Base-by-base conservation (phyloP, 2,329 filamentous ascomycete species). In the Phialophora expanda region DNA sequence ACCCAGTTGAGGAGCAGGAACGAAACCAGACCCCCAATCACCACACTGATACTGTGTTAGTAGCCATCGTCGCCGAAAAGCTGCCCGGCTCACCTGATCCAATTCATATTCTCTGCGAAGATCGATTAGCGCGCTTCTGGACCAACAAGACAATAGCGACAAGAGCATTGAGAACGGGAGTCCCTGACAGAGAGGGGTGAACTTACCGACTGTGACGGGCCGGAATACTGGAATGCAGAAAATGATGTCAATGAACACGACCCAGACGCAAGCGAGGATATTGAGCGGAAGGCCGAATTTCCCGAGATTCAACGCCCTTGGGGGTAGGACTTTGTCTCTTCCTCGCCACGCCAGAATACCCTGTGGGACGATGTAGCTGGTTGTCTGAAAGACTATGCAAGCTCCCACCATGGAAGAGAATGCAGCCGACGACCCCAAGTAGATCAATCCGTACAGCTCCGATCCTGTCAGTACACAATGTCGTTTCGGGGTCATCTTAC, bases 391-490 rank as follows among this genome's bases (percentile, higher is more conserved):
- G 5, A 76, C 76, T 32, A 80, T 76, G 3, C 76, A 77, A 3
- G 82, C 75, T 1, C 80, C 80, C n/a, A 80, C 73, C 51, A 82
- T 78, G 61, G 78, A 79, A 63, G 78, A 76, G 48, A 82, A 75
- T 7, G 80, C 81, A 4, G 76, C 74, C 26, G 75, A 73, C 17
- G 81, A 83, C 32, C 81, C 83, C 61, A 85, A 79, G 70, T 84
- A 84, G 75, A 85, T 83, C 32, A 85, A 74, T 0, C 80, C 78
- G 46, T 77, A 77, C 0, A 76, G 3, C 68, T 74, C 84, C 77
- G 4, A 83, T 75, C 4, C 76, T 73, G 34, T 80, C 79, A 46
- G 79, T 75, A 11, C 77, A 68, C 4, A 81, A 34, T 14, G 14
- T 44, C 14, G 14, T 34, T 32, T 17, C 24, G 24, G 4, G 8